Evolutionary conservation across 345 rosid genomes (phyloP).

Genomic region (Camelina neglecta): DNA sequence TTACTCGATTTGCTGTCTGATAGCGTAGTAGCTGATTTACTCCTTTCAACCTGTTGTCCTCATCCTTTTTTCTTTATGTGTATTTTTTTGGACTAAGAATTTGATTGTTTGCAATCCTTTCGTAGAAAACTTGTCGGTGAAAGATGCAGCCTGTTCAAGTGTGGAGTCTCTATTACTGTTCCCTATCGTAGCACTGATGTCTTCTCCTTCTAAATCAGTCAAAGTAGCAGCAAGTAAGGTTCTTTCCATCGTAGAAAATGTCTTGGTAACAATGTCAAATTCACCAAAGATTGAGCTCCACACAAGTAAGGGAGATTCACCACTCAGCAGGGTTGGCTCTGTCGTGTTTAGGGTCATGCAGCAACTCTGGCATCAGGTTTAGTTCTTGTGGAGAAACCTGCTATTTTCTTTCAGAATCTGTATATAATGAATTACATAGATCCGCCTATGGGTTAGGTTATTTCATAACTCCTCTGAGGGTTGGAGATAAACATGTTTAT

Average conservation of each 20-base stretch:
- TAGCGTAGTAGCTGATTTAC: neutral
- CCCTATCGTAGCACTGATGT: constrained; percentile 74
- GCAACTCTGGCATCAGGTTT: constrained; percentile 86
- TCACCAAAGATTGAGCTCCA: constrained; percentile 53
- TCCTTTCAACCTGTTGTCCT: constrained; percentile 34
- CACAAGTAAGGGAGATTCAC: constrained; percentile 49
- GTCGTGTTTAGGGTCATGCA: constrained; percentile 69
- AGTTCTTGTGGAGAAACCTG: constrained; percentile 37
- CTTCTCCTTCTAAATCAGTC: constrained; percentile 78
- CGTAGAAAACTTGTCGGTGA: constrained; percentile 51
- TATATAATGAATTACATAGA: constrained; percentile 18
- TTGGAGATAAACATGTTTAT: constrained; percentile 21
- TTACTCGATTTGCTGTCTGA: constrained; percentile 21
- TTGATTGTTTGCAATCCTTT: constrained; percentile 30
- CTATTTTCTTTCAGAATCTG: constrained; percentile 32
- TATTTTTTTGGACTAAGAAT: constrained; percentile 11
- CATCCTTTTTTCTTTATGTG: neutral
- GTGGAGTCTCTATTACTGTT: constrained; percentile 76
- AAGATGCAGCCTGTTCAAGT: constrained; percentile 45
- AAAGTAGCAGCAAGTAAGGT: constrained; percentile 77
- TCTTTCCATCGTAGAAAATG: constrained; percentile 68
- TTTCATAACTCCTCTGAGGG: constrained; percentile 9
- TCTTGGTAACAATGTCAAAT: constrained; percentile 52
- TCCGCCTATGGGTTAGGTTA: constrained; percentile 16
- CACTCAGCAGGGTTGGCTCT: constrained; percentile 62